A percentile compares a stretch with the other conserved stretches of the same genome.
phyloP scores from a whole-genome alignment of 1,139 yeast species.

The Scheffersomyces lignicola region DNA sequence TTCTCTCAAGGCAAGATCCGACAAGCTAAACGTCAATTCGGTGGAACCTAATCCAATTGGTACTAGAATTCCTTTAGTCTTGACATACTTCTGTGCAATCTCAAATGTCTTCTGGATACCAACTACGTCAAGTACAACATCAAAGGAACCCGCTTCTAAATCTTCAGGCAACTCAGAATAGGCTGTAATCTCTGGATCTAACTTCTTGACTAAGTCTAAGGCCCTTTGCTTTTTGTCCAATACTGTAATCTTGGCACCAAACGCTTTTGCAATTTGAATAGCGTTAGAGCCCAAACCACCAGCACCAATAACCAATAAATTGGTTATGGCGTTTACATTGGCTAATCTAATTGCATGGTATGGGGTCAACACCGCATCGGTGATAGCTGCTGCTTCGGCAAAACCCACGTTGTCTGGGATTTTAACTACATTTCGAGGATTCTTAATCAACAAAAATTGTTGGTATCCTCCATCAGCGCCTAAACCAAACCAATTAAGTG shows the following conservation, averaged over 20 bases:
- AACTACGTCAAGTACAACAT: conserved; percentile 39
- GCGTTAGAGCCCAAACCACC: conserved; percentile 51
- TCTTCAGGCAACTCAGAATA: conserved; percentile 19
- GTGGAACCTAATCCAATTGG: conserved; percentile 41
- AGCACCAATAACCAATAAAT: conserved; percentile 40
- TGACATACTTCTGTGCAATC: conserved; percentile 28
- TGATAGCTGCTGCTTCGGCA: conserved; percentile 41
- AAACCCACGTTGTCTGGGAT: conserved; percentile 41
- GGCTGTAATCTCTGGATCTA: conserved; percentile 39
- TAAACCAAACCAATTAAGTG: conserved; percentile 26
- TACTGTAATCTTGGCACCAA: conserved; percentile 30
- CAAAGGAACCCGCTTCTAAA: conserved; percentile 25
- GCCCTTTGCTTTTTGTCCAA: conserved; percentile 37
- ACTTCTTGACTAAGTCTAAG: conserved; percentile 23
- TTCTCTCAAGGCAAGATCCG: conserved; percentile 38
- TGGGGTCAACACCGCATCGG: conserved; percentile 46
- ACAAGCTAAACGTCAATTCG: conserved; percentile 26
- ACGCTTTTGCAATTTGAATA: conserved; percentile 33
- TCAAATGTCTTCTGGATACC: conserved; percentile 39
- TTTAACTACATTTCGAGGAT: conserved; percentile 29
- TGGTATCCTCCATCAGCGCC: conserved; percentile 46
- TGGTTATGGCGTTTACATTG: conserved; percentile 23
- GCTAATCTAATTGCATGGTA: conserved; percentile 31
- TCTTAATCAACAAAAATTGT: conserved; percentile 32
- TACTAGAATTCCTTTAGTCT: conserved; percentile 33